Evolutionary conservation across 2,329 filamentous ascomycete species (phyloP).

Genomic region (Chalaropsis ovoidea): DNA sequence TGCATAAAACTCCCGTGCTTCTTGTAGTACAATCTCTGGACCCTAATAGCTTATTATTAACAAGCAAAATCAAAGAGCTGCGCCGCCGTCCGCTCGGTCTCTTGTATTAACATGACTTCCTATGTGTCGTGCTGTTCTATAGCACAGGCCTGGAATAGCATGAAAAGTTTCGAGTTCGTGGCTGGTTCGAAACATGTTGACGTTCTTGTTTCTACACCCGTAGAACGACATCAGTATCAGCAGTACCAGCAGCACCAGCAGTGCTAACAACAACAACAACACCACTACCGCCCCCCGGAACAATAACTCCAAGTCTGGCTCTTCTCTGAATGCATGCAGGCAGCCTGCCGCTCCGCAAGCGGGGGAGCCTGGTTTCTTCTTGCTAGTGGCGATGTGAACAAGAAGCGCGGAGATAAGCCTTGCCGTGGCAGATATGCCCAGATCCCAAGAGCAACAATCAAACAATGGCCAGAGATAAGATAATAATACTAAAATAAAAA

Average conservation of each 20-base stretch:
- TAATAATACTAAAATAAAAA: neutral
- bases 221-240: too few relatives aligned
- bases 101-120: neutral
- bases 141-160: neutral
- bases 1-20: slow-evolving; percentile 3
- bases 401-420: neutral
- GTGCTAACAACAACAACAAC: too few relatives aligned
- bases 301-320: neutral
- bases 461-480: neutral
- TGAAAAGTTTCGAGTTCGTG: neutral
- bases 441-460: neutral
- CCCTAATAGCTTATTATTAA: neutral
- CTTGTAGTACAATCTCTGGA: neutral
- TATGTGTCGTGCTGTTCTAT: neutral
- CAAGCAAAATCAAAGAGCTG: neutral
- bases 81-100: neutral
- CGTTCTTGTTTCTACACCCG: neutral
- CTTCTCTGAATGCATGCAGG: neutral
- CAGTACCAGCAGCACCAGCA: too few relatives aligned
- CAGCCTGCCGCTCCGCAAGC: neutral
- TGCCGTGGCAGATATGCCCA: neutral
- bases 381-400: neutral
- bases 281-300: too few relatives aligned
- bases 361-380: neutral
- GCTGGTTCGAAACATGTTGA: neutral